Base-by-base conservation (phyloP, 1,284 basidiomycete genomes). In the Ustilago nuda region DNA sequence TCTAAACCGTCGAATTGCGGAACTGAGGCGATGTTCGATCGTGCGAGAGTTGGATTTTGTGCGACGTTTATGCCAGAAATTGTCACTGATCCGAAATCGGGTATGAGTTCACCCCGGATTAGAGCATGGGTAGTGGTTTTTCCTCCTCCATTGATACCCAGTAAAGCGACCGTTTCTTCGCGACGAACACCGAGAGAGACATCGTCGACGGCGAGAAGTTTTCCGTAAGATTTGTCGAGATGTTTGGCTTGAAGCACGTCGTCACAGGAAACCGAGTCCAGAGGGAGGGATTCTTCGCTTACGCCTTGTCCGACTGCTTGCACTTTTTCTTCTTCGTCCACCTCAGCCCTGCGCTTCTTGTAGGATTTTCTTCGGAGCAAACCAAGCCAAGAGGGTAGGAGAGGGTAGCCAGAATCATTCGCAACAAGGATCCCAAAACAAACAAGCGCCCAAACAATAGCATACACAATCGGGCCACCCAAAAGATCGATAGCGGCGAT, bases 1-100 rank as follows among this genome's bases (percentile, higher is more conserved):
- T 93, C 93, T 65, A 93, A 92, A 0, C 92, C 92, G 5, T 92
- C 92, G 86, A 93, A 92, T 76, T 94, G 92, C 0, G 92, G 92
- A 3, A 71, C 68, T 0, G 58, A 61, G 81, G 62, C 63, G 19
- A 76, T 61, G 60, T 72, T 58, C 8, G 61, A 68, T 32, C 65
- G 55, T 32, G 74, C 74, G 1, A 76, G 56, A 8, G 64, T 76
- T 6, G 70, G 61, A 9, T 73, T 57, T 39, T 60, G 53, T 3
- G 57, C 61, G 12, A 72, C 69, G 12, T 58, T 51, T 30, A 65
- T 69, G 37, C 70, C 70, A 11, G 64, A 56, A 19, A 76, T 72
- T 23, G 57, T 64, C n/a, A 76, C 69, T 19, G 54, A 61, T 36
- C 74, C 74, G 0, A 59, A 39, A 32, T 72, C 69, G 7, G 74